Base-by-base conservation (phyloP, 768 basidiomycete genomes). In the Agaricus sinodeliciosus region DNA sequence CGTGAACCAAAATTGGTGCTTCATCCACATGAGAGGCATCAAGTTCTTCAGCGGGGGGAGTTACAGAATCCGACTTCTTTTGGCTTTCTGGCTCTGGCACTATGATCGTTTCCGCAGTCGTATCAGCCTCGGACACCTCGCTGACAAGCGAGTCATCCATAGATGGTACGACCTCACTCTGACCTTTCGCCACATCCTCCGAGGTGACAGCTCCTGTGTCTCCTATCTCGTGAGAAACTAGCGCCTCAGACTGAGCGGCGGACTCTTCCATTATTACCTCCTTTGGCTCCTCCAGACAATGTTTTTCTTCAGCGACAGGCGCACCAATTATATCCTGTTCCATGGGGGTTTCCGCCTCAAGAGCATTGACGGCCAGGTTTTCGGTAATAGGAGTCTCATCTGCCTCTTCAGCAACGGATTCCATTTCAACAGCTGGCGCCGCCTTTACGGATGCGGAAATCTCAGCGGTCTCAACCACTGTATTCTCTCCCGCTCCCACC, bases 61-160 rank as follows among this genome's bases (percentile, higher is more conserved):
- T 39, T 3, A 18, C n/a, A 36, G 28, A 15, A 27, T 39, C 49
- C 28, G 41, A 41, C 37, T 56, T 27, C 28, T 34, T 34, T 22
- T 37, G 27, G 15, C 15, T 18, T 11, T 26, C 34, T 8, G 16
- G 22, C 35, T 50, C 50, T 4, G 51, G 40, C 31, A 49, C 55
- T 6, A 51, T 42, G 34, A 52, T 35, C 15, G 54, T 28, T 18
- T 56, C 59, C 3, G 55, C 26, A 9, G 51, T 51, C n/a, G 50
- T 56, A 37, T 53, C 52, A 25, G 51, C 55, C 25, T 19, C 25
- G 9, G 51, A 28, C 19, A 27, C 25, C 7, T 41, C 49, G 16
- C 40, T 43, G 5, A 49, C 51, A 34, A 45, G 13, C 16, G 43
- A 42, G 8, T 54, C 52, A n/a, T 40, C 22, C 25, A 40, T 11